Conservation (phyloP, 768 basidiomycete genomes). For the Kockovaella imperatae region DNA sequence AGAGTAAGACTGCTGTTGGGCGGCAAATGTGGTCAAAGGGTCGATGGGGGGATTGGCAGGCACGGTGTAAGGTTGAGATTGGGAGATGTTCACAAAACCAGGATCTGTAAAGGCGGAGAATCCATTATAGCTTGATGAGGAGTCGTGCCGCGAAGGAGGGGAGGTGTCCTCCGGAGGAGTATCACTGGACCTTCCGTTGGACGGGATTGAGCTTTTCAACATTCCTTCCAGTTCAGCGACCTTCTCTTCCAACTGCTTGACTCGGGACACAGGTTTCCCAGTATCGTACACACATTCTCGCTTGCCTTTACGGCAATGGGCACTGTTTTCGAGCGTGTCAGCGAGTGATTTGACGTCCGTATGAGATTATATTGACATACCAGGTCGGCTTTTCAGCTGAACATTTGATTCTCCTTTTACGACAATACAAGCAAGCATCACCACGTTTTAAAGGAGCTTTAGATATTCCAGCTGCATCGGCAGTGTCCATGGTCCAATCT, state of each 20-base stretch:
- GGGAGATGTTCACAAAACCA: no score
- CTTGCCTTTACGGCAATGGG: conserved; percentile 25
- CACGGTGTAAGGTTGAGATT: no score
- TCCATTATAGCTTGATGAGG: no score
- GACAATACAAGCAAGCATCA: conserved; percentile 37
- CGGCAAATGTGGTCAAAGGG: no score
- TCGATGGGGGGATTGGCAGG: no score
- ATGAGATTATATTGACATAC: background rate
- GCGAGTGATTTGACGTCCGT: background rate
- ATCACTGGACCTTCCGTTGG: no score
- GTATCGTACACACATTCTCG: conserved; percentile 34
- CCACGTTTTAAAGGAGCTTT: conserved; percentile 27
- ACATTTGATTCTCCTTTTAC: conserved; percentile 33
- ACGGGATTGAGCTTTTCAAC: no score
- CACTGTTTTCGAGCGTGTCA: background rate
- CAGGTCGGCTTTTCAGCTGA: conserved; percentile 31
- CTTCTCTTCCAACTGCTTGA: conserved; percentile 39
- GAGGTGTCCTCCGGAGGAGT: no score
- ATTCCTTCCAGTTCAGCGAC: conserved; percentile 29
- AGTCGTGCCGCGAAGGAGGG: no score
- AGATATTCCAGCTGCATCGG: background rate
- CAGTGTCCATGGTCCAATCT: conserved; percentile 1
- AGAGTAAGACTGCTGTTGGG: no score
- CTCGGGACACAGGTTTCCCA: conserved; percentile 35
- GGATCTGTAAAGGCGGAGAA: no score